Conservation (phyloP, 768 basidiomycete species). For the Gloeopeniophorella convolvens region DNA sequence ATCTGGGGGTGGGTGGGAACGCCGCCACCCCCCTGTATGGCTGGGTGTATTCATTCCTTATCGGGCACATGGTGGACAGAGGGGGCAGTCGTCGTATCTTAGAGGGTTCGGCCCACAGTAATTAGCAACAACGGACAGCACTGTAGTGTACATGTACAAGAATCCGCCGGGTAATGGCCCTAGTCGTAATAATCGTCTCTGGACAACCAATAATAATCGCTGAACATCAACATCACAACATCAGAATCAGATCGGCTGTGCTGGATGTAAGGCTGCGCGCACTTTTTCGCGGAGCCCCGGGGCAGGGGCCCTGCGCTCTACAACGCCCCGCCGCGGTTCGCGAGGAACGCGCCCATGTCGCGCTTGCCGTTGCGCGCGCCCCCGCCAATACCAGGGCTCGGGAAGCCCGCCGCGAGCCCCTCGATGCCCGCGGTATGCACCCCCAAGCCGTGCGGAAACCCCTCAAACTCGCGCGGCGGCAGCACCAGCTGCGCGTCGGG, state of each 20-base stretch:
- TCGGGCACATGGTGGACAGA: too few species aligned
- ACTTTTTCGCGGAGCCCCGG: too few species aligned
- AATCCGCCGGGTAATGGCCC: too few species aligned
- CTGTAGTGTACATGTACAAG: background rate
- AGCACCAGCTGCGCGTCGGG: constrained; percentile 21
- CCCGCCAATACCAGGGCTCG: constrained; percentile 15
- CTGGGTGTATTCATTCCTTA: too few species aligned
- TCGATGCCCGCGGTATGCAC: constrained; percentile 10
- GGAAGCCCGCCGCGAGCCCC: constrained; percentile 10
- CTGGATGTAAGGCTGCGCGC: too few species aligned
- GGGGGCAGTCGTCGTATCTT: background rate
- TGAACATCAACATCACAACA: background rate
- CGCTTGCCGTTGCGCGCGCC: constrained; percentile 9
- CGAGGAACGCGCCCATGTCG: constrained; percentile 16
- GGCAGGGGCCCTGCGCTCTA: too few species aligned
- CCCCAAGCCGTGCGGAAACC: constrained; percentile 23
- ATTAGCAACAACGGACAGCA: background rate
- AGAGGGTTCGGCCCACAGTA: background rate
- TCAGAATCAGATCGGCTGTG: too few species aligned
- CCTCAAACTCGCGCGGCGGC: constrained; percentile 31
- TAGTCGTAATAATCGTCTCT: too few species aligned
- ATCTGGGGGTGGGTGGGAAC: too few species aligned
- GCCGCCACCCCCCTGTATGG: too few species aligned
- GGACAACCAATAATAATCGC: background rate
- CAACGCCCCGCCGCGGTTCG: constrained; percentile 12